A percentile compares a stretch with the other conserved stretches of the same genome.
Evolutionary conservation across 352 stramenopile genomes (phyloP).

Genomic region (Lagenidium sp.): DNA sequence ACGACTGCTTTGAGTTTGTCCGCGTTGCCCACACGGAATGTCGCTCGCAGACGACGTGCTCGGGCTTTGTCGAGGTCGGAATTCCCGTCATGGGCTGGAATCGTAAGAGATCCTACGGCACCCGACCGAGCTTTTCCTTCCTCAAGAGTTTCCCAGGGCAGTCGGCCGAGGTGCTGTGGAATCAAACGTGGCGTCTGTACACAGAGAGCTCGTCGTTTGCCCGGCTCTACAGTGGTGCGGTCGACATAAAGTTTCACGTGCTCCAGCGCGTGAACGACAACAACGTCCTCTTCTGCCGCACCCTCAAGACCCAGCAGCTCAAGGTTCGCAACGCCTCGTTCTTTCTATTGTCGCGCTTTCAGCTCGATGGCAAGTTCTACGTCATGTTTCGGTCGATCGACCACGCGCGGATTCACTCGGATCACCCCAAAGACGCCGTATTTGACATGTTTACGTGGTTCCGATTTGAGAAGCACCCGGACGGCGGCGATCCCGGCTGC

Average conservation of each 20-base stretch:
- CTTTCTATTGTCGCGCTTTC: conserved; percentile 22
- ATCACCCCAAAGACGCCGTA: conserved; percentile 9
- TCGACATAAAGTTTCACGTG: conserved; percentile 23
- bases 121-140: conserved; percentile 18
- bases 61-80: conserved; percentile 11
- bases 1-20: conserved; percentile 16
- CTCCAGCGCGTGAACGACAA: conserved; percentile 24
- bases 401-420: conserved; percentile 11
- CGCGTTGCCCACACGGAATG: conserved; percentile 6
- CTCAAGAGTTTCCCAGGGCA: conserved; percentile 16
- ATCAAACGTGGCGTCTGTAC: conserved; percentile 17
- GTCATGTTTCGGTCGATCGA: conserved; percentile 27
- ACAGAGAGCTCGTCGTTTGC: conserved; percentile 18
- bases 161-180: conserved; percentile 8
- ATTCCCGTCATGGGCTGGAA: conserved; percentile 21
- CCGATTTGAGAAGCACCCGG: conserved; percentile 13
- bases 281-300: conserved; percentile 21
- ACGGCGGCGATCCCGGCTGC: conserved; percentile 1
- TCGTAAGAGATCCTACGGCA: conserved; percentile 20
- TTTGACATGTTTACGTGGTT: conserved; percentile 32
- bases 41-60: conserved; percentile 7
- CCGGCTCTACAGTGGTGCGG: conserved; percentile 22
- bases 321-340: conserved; percentile 16
- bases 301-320: conserved; percentile 19
- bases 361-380: conserved; percentile 11